phyloP scores from a whole-genome alignment of 78 protist species.

The Parvularia atlantis region DNA sequence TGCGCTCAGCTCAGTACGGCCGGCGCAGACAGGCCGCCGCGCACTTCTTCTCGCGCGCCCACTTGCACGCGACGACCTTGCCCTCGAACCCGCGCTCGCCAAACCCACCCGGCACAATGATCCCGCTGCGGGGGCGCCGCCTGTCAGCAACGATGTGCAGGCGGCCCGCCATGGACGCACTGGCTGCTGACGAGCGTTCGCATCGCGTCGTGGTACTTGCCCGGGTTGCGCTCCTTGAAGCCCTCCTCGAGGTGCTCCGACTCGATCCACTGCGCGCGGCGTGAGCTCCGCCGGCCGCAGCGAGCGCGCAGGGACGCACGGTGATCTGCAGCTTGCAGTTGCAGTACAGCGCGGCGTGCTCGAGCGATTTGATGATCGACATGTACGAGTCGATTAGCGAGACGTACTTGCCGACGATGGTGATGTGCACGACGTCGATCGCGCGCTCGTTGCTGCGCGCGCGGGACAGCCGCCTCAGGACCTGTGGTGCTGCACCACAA shows the following conservation, averaged over 20 bases:
- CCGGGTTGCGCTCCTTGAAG: too few species aligned
- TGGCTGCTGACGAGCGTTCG: too few species aligned
- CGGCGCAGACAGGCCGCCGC: neutral
- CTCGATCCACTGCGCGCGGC: conserved; percentile 32
- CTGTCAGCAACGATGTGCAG: too few species aligned
- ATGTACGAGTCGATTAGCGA: conserved; percentile 76
- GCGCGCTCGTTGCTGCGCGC: conserved; percentile 14
- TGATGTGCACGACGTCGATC: conserved; percentile 28
- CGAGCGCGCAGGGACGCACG: neutral
- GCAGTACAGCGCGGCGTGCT: conserved; percentile 60
- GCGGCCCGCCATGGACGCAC: too few species aligned
- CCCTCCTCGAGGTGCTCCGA: neutral
- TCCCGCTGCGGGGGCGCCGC: conserved; percentile 58
- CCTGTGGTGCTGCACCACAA: too few species aligned
- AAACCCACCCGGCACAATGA: conserved; percentile 97
- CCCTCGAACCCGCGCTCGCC: conserved; percentile 88
- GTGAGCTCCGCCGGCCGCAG: neutral
- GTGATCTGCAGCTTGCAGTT: conserved; percentile 42
- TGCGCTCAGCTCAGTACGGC: neutral
- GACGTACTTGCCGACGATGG: conserved; percentile 91
- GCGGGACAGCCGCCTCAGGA: too few species aligned
- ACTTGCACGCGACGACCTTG: conserved; percentile 69
- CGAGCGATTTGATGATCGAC: conserved; percentile 69
- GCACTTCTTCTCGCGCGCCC: conserved; percentile 61
- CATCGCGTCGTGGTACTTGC: too few species aligned